Conservation (phyloP, 2,329 filamentous ascomycete genomes). For the Alternaria conjuncta region DNA sequence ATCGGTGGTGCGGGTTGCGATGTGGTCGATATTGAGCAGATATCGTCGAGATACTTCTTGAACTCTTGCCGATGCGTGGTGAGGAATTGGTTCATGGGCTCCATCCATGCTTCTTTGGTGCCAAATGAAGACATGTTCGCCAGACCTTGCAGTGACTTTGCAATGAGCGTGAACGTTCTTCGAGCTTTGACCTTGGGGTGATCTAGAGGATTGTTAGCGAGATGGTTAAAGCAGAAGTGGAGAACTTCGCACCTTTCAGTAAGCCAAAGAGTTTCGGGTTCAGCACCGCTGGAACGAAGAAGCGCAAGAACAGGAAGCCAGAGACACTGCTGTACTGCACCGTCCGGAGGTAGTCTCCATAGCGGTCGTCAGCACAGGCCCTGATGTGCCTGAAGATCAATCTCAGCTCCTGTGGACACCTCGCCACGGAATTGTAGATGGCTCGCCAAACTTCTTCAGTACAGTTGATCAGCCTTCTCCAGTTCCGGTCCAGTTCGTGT, state of each 20-base stretch:
- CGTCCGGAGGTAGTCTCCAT: slow-evolving; percentile 88
- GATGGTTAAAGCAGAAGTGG: not conserved
- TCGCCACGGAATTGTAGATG: slow-evolving; percentile 75
- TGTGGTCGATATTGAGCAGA: slow-evolving; percentile 82
- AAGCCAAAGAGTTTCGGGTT: slow-evolving; percentile 94
- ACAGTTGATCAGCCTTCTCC: slow-evolving; percentile 75
- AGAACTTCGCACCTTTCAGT: slow-evolving; percentile 64
- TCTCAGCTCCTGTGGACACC: slow-evolving; percentile 80
- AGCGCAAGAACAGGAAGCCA: slow-evolving; percentile 90
- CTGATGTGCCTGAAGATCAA: slow-evolving; percentile 89
- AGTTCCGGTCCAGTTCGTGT: slow-evolving; percentile 82
- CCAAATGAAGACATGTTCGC: slow-evolving; percentile 92
- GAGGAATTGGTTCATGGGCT: slow-evolving; percentile 94
- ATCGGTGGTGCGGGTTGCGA: slow-evolving; percentile 63
- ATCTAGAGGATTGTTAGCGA: slow-evolving; percentile 56
- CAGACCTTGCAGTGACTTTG: slow-evolving; percentile 88
- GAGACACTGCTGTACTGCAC: slow-evolving; percentile 94
- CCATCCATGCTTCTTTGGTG: slow-evolving; percentile 98
- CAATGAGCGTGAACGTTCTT: slow-evolving; percentile 87
- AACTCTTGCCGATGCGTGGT: slow-evolving; percentile 76
- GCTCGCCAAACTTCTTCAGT: slow-evolving; percentile 86
- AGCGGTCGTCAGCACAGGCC: slow-evolving; percentile 91
- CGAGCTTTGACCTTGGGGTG: slow-evolving; percentile 83
- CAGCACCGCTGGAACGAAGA: slow-evolving; percentile 94
- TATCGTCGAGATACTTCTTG: slow-evolving; percentile 83